Evolutionary conservation across 495 filamentous ascomycete species (phyloP).

Genomic region (Daldinia bambusicola): DNA sequence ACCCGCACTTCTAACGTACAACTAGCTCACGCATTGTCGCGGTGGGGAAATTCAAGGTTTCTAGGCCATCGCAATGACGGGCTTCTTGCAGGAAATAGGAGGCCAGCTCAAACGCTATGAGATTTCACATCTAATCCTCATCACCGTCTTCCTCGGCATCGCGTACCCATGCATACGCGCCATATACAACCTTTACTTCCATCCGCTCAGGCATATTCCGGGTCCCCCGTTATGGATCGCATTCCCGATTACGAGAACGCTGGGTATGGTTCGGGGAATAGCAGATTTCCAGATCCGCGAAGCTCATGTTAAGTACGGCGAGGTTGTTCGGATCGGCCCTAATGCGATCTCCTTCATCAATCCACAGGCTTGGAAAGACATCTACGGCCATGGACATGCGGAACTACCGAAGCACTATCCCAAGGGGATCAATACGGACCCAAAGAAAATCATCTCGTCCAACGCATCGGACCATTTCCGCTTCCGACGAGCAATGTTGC

Average conservation of each 20-base stretch:
- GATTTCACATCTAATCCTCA: conserved; percentile 4
- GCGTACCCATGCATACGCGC: conserved; percentile 13
- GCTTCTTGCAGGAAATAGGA: conserved; percentile 37
- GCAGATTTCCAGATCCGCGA: conserved; percentile 35
- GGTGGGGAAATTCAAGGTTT: background rate
- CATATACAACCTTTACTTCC: conserved; percentile 60
- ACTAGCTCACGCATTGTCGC: background rate
- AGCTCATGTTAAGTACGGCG: conserved; percentile 58
- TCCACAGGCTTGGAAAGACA: conserved; percentile 61
- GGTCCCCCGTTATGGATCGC: conserved; percentile 56
- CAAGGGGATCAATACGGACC: conserved; percentile 38
- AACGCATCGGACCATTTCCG: conserved; percentile 52
- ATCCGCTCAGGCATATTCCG: conserved; percentile 60
- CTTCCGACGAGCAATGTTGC: conserved; percentile 56
- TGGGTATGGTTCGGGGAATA: conserved; percentile 35
- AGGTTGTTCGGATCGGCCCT: conserved; percentile 57
- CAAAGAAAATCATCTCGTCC: conserved; percentile 49
- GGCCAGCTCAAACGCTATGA: conserved; percentile 12
- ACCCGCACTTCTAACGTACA: background rate
- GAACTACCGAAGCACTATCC: conserved; percentile 45
- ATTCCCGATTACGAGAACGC: conserved; percentile 25
- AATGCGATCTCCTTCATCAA: conserved; percentile 57
- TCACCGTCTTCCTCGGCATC: conserved; percentile 11
- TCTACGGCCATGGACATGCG: conserved; percentile 57
- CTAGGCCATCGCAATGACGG: conserved; percentile 20